A percentile compares a stretch with the other conserved stretches of the same genome.
These are phyloP conservation scores for Neopestalotiopsis rosae DNA, from an alignment of 2,329 filamentous ascomycete genomes.

Conservation along the genomic window DNA sequence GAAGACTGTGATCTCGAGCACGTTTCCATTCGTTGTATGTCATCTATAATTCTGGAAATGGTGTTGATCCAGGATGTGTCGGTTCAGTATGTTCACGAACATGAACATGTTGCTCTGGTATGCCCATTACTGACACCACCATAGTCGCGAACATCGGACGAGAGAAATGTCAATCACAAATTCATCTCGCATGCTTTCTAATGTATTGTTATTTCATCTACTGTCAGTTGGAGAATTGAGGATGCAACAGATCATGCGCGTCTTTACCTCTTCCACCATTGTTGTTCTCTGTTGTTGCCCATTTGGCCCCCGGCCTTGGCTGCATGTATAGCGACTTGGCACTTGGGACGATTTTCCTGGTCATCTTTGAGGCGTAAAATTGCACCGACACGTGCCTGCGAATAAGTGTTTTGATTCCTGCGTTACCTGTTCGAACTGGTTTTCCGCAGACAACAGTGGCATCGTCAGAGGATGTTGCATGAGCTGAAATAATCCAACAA, in stretches of 20 bases:
- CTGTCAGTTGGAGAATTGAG: too few relatives aligned
- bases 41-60: not conserved
- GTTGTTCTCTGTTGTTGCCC: not conserved
- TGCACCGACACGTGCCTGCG: conserved; percentile 14
- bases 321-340: conserved; percentile 14
- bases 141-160: not conserved
- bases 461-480: conserved; percentile 3
- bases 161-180: not conserved
- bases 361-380: not conserved
- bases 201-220: too few relatives aligned
- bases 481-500: not conserved
- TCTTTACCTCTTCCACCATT: too few relatives aligned
- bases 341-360: not conserved
- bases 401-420: conserved; percentile 9
- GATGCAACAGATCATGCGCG: not conserved
- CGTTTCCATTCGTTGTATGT: not conserved
- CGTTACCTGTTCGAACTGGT: not conserved
- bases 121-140: not conserved
- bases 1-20: not conserved
- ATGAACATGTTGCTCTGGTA: not conserved
- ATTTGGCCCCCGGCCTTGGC: conserved; percentile 1
- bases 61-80: not conserved
- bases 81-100: not conserved
- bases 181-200: too few relatives aligned
- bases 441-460: not conserved